Percentiles rank a stretch among this genome's conserved stretches.
These are phyloP conservation scores for Debaryomyces tyrocola DNA, from an alignment of 805 yeast species.

Conservation along the genomic window DNA sequence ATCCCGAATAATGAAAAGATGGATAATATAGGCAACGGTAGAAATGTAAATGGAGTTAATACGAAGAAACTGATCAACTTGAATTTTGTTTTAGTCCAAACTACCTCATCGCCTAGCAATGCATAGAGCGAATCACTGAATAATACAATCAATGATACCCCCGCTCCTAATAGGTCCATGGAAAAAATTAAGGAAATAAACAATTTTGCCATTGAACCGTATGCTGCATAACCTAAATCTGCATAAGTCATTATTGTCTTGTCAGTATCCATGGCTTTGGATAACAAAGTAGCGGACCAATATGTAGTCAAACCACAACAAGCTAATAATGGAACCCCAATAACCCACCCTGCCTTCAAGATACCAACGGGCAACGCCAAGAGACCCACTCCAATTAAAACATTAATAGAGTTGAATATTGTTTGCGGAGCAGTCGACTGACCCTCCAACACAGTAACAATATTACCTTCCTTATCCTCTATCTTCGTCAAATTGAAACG, in stretches of 20 bases:
- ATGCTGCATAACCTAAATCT: slow-evolving; percentile 83
- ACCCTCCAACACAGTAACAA: slow-evolving; percentile 72
- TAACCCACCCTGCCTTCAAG: slow-evolving; percentile 61
- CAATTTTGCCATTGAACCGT: slow-evolving; percentile 73
- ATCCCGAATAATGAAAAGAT: slow-evolving; percentile 72
- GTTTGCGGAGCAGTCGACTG: slow-evolving; percentile 82
- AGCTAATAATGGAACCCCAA: slow-evolving; percentile 60
- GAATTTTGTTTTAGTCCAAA: slow-evolving; percentile 48
- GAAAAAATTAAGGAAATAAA: slow-evolving; percentile 74
- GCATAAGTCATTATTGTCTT: slow-evolving; percentile 82
- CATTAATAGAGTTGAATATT: slow-evolving; percentile 70
- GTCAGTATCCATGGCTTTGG: slow-evolving; percentile 77
- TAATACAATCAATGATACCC: slow-evolving; percentile 76
- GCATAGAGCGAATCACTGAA: slow-evolving; percentile 86
- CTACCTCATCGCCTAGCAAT: slow-evolving; percentile 41
- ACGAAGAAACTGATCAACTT: slow-evolving; percentile 68
- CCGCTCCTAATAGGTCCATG: slow-evolving; percentile 74
- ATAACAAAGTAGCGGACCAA: slow-evolving; percentile 73
- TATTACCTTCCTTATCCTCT: slow-evolving; percentile 69
- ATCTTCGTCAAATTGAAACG: slow-evolving; percentile 59
- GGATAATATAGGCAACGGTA: slow-evolving; percentile 74
- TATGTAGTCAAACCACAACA: slow-evolving; percentile 67
- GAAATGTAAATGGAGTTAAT: slow-evolving; percentile 77
- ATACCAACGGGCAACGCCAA: slow-evolving; percentile 67
- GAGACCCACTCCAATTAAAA: slow-evolving; percentile 67